Base-by-base conservation (phyloP, 2,329 filamentous ascomycete species). In the Plectosphaerella sp. region DNA sequence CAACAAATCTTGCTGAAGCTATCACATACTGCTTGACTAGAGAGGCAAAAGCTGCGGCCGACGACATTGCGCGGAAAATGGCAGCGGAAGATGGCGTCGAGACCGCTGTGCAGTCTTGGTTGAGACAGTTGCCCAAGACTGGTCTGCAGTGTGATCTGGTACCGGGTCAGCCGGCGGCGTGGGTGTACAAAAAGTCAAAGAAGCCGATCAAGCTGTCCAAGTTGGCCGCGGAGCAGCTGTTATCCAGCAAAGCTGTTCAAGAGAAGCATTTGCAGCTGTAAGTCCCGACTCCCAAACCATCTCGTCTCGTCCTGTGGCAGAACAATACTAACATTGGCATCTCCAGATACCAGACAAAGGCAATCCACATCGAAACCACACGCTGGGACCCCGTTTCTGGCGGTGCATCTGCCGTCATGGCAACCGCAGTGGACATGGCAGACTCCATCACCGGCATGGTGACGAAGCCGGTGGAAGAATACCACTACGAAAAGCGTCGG, bases 381-480 rank as follows among this genome's bases (percentile, higher is more conserved):
- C 59, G 68, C 14, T 71, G 61, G 62, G 64, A 66, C 49, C 64
- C 63, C 2, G 28, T 65, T 3, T 61, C 62, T 2, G 63, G 57
- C n/a, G 52, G 53, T 5, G 52, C 56, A 6, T 62, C 61, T 3
- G 51, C 57, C 5, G 47, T 58, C 6, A 48, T 50, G 47, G 52
- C 49, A 12, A 57, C 55, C 24, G 82, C 82, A 48, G 76, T 83
- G 41, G 79, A 79, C 1, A 82, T 82, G 56, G 79, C 79, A 4
- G 78, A 73, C 35, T 82, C 82, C 48, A 77, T 82, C 3, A 71
- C 83, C 9, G 54, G 55, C 41, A 49, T 58, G 52, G 28, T 50
- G 14, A 45, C 49, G 35, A 54, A 52, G 25, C 56, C 56, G 1
- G 37, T 50, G 3, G 45, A 52, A 5, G 52, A 33, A 4, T 56